Conservation (phyloP, 306 rosid genomes). For the Medicago truncatula region DNA sequence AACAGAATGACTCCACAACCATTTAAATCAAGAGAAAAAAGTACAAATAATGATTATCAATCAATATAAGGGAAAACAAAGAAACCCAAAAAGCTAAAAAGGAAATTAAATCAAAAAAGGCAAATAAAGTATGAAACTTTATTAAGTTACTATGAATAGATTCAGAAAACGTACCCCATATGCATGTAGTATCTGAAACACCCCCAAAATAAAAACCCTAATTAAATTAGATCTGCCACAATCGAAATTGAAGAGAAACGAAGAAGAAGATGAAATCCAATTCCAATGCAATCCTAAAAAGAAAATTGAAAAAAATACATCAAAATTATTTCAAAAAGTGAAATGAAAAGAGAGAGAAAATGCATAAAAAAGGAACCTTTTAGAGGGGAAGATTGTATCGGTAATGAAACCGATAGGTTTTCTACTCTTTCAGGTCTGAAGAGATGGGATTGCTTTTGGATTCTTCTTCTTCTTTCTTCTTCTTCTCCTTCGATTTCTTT, state of each 20-base stretch:
- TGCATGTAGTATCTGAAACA: conserved; percentile 48
- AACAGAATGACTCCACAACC: conserved; percentile 26
- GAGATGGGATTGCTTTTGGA: conserved; percentile 48
- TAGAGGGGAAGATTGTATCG: background rate
- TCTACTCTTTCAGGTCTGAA: conserved; percentile 45
- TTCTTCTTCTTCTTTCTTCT: conserved; percentile 37
- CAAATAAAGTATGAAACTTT: conserved; percentile 29
- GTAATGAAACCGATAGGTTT: conserved; percentile 27
- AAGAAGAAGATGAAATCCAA: conserved; percentile 41
- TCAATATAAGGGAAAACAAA: conserved; percentile 6
- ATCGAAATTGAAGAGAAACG: conserved; percentile 29
- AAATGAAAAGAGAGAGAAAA: background rate
- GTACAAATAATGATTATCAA: conserved; percentile 6
- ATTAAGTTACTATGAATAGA: conserved; percentile 26
- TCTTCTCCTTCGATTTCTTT: conserved; percentile 32
- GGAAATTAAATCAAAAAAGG: conserved; percentile 13
- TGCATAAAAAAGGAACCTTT: conserved; percentile 31
- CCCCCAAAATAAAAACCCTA: conserved; percentile 26
- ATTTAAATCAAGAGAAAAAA: background rate
- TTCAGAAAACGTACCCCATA: conserved; percentile 62
- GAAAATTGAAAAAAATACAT: conserved; percentile 24
- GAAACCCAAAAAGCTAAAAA: conserved; percentile 25
- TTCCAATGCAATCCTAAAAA: conserved; percentile 43
- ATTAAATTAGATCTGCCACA: conserved; percentile 43
- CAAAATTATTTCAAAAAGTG: background rate